These are phyloP conservation scores for Rhynchospora pubera DNA, from an alignment of 176 grass and related monocot species.

Conservation along the genomic window DNA sequence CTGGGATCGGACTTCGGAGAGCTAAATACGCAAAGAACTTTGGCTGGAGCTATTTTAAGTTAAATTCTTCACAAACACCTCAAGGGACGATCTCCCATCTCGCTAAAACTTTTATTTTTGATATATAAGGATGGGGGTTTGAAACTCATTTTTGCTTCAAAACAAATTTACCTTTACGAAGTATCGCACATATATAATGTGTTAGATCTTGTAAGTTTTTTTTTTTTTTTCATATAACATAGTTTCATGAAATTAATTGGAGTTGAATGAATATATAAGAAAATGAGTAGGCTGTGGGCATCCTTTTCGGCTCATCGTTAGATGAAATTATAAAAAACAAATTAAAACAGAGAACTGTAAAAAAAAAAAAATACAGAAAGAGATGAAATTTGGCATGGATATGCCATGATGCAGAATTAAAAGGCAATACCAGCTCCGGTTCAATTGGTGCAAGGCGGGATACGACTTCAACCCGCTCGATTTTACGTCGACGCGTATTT, in stretches of 20 bases:
- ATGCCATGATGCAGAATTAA: not conserved
- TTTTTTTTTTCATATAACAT: too few relatives aligned
- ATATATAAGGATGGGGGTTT: too few relatives aligned
- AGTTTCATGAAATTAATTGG: too few relatives aligned
- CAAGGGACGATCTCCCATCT: too few relatives aligned
- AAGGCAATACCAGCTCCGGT: constrained; percentile 1
- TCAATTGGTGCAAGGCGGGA: constrained; percentile 13
- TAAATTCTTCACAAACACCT: not conserved
- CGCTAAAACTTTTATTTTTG: too few relatives aligned
- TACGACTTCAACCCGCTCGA: not conserved
- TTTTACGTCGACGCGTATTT: not conserved
- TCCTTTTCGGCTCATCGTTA: not conserved
- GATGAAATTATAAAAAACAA: not conserved
- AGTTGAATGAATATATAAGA: too few relatives aligned
- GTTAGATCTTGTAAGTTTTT: too few relatives aligned
- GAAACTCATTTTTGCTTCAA: too few relatives aligned
- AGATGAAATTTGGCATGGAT: not conserved
- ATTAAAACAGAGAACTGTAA: not conserved
- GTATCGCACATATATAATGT: too few relatives aligned
- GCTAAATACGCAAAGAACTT: not conserved
- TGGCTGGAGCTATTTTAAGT: not conserved
- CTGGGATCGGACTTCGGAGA: too few relatives aligned
- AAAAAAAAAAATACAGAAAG: not conserved
- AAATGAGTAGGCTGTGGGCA: not conserved
- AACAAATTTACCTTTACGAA: too few relatives aligned